Base-by-base conservation (phyloP, 352 stramenopile genomes). In the Elongisporangium senticosum region DNA sequence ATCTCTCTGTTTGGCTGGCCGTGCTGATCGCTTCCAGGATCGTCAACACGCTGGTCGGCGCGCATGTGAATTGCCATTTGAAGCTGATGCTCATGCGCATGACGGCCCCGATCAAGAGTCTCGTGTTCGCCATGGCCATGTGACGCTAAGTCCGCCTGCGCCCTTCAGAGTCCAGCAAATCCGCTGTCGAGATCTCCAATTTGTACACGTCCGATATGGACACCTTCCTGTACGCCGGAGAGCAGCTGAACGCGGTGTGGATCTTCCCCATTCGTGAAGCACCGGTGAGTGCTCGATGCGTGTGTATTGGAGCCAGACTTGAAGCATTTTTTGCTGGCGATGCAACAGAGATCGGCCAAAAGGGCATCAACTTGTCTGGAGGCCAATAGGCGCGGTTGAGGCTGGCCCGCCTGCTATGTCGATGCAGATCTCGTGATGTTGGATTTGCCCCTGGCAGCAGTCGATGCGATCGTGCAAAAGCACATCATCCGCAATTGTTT, bases 321-420 rank as follows among this genome's bases (percentile, higher is more conserved):
- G 17, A 71, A 67, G 19, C 59, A 88, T 68, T 98, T 17, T 74
- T 85, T 1, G 69, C 56, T 24, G 89, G 90, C 15, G 92, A 98
- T 67, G 23, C 67, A 59, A 98, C 89, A 4, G 90, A 98, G 68
- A 98, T 98, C 56, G 93, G 92, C 17, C 89, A 98, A 71, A 94
- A 93, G 53, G 95, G 95, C 3, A 83, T 98, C 13, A 98, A 93
- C 53, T 64, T 98, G 1, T 93, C 67, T 1, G 93, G 93, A 19
- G 94, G 94, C 7, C 92, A 98, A 65, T 95, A 96, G 64, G 77
- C 75, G 33, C 61, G 79, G 7, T 59, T 89, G 7, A 64, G 61
- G 21, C 57, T 89, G 4, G 79, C 79, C 8, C 71, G 79, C 13
- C 19, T 77, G 71, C 49, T 88, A 88, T 52, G 63, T 66, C 11